Evolutionary conservation across 2,329 filamentous ascomycete species (phyloP), one percentile per base, ranked within the genome.

Genomic region (Pezicula radicicola): DNA sequence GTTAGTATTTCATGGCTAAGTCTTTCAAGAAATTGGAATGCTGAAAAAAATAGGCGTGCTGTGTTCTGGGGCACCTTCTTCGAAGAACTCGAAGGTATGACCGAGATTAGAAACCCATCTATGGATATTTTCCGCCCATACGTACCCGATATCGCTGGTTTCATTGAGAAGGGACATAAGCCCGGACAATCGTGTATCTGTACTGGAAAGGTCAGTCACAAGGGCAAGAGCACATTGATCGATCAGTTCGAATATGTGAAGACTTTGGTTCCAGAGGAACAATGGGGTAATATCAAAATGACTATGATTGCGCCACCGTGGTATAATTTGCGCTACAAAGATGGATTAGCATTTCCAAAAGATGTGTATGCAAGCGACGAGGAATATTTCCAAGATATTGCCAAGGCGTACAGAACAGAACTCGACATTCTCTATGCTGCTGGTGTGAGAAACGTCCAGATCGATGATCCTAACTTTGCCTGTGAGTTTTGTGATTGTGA

Each of bases 251-350:
- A 83, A 54, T 79, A 78, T 51, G 73, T 88, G 50, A 82, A 84
- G 66, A 76, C 70, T 50, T 65, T 80, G n/a, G 74, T 88, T 0
- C 79, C 84, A 0, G 72, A 81, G 33, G 80, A 84, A 40, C 72
- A 80, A 55, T 82, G 85, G 65, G 81, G 82, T 57, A 81, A 87
- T 55, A 80, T 86, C 68, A 88, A 89, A 72, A 76, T 88, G 59
- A 88, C 85, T 16, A 73, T 88, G 66, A 81, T 84, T 41, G 82
- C 84, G 4, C 84, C 84, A 2, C 81, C 81, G 64, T 88, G 85
- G 79, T 88, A 88, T 66, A 85, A 90, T 68, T 75, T 87, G 66
- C 76, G 84, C 43, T 79, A 81, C 55, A 75, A 73, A 60, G 73
- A 78, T 55, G 77, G 78, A 47, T 68, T 72, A 49, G 78, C 78